These are phyloP conservation scores for Solanum appendiculatum DNA, from an alignment of 257 asterid species.

Conservation along the genomic window DNA sequence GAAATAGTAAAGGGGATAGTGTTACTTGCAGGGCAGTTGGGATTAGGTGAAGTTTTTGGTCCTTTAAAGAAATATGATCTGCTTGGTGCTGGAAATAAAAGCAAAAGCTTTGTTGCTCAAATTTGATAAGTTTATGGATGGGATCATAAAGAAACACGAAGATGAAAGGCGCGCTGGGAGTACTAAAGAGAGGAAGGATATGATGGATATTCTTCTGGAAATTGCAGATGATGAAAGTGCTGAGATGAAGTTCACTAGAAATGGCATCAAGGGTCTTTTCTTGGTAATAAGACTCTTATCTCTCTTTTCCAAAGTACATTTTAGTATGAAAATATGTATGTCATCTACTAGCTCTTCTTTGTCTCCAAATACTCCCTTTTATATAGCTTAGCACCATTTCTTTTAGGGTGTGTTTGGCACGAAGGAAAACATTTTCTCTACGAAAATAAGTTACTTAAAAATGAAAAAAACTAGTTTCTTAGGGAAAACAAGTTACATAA, in stretches of 20 bases:
- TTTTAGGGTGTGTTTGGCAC: no score
- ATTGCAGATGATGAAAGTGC: conserved; percentile 5
- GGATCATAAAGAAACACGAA: conserved; percentile 12
- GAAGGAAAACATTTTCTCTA: no score
- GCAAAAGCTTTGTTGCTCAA: conserved; percentile 7
- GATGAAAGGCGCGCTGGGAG: not conserved
- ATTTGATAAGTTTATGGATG: conserved; percentile 19
- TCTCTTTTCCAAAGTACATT: not conserved
- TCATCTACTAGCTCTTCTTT: no score
- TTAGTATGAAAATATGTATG: no score
- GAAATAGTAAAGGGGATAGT: conserved; percentile 7
- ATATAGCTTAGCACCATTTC: no score
- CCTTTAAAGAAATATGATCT: conserved; percentile 11
- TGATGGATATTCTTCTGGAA: conserved; percentile 13
- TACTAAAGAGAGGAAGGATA: conserved; percentile 5
- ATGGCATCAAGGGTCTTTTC: conserved; percentile 18
- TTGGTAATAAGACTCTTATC: not conserved
- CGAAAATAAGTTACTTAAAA: no score
- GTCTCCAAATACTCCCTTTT: no score
- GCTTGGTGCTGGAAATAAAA: conserved; percentile 15
- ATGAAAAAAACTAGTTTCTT: no score
- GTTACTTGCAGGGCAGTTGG: conserved; percentile 2
- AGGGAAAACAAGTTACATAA: no score
- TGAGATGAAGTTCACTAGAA: conserved; percentile 15
- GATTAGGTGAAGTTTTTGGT: conserved; percentile 13